A percentile compares a stretch with the other conserved stretches of the same genome.
Conservation (phyloP, 2,329 filamentous ascomycete genomes). For the Emericellopsis atlantica region DNA sequence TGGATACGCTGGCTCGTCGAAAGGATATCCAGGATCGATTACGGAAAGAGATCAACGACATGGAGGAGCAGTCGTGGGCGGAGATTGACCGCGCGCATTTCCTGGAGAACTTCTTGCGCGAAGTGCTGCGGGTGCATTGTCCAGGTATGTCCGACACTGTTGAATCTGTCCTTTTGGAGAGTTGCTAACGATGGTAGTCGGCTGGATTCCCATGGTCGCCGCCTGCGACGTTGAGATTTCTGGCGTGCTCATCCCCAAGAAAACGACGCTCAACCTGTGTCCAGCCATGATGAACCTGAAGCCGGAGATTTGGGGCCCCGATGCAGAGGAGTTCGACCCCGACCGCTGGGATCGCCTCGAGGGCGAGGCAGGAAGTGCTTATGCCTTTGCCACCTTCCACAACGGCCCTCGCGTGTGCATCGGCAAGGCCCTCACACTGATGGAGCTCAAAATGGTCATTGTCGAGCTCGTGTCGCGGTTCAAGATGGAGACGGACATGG, state of each 20-base stretch:
- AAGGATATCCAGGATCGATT: conserved; percentile 23
- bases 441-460: conserved; percentile 24
- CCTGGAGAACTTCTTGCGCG: conserved; percentile 27
- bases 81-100: conserved; percentile 19
- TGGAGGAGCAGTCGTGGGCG: conserved; percentile 5
- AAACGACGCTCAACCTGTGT: conserved; percentile 21
- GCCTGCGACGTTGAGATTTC: conserved; percentile 18
- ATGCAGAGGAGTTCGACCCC: conserved; percentile 20
- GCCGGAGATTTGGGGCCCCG: conserved; percentile 22
- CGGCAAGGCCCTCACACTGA: conserved; percentile 18
- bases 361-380: conserved; percentile 11
- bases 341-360: conserved; percentile 20
- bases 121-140: conserved; percentile 27
- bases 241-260: conserved; percentile 22
- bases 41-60: conserved; percentile 20
- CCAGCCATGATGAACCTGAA: conserved; percentile 21
- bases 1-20: conserved; percentile 22
- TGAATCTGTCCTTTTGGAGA: background rate
- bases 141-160: conserved; percentile 13
- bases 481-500: conserved; percentile 9
- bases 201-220: conserved; percentile 19
- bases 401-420: conserved; percentile 24
- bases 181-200: conserved; percentile 10
- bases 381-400: conserved; percentile 21
- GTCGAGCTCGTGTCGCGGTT: conserved; percentile 18